Conservation (phyloP, 2,329 filamentous ascomycete genomes). For the Colletotrichum lupini region DNA sequence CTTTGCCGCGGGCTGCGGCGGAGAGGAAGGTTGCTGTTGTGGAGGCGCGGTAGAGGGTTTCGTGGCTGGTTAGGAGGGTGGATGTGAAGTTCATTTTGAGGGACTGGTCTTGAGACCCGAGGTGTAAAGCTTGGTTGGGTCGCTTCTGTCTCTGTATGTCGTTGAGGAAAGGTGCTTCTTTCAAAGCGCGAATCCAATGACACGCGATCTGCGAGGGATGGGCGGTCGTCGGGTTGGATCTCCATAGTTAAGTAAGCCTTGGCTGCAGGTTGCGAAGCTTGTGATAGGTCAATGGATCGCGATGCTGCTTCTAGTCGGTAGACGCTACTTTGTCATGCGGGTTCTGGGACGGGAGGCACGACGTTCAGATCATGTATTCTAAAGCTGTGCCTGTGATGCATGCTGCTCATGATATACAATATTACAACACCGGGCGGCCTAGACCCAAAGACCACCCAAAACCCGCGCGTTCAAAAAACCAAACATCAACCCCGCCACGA, state of each 20-base stretch:
- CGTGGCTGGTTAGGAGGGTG: slow-evolving; percentile 64
- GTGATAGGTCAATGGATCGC: slow-evolving; percentile 13
- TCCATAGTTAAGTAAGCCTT: slow-evolving; percentile 27
- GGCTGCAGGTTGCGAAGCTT: slow-evolving; percentile 7
- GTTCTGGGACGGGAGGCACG: not conserved
- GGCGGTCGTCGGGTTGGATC: not conserved
- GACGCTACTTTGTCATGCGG: no score
- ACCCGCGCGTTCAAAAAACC: not conserved
- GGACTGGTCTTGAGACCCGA: not conserved
- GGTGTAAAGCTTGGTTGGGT: not conserved
- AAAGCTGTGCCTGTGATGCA: slow-evolving; percentile 4
- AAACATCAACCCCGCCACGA: not conserved
- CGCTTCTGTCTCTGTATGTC: not conserved
- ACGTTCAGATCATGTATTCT: slow-evolving; percentile 15
- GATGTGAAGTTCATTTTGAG: slow-evolving; percentile 55
- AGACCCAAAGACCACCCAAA: not conserved
- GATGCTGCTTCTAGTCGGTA: not conserved
- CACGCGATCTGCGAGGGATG: not conserved
- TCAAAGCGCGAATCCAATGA: not conserved
- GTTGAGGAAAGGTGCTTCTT: not conserved
- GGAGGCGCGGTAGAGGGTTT: slow-evolving; percentile 60
- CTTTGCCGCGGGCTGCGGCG: slow-evolving; percentile 70
- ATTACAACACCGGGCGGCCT: not conserved
- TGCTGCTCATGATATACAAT: slow-evolving; percentile 15
- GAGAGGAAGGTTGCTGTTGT: slow-evolving; percentile 76